phyloP scores from a whole-genome alignment of 768 basidiomycete species.

The Dioszegia aurantiaca region DNA sequence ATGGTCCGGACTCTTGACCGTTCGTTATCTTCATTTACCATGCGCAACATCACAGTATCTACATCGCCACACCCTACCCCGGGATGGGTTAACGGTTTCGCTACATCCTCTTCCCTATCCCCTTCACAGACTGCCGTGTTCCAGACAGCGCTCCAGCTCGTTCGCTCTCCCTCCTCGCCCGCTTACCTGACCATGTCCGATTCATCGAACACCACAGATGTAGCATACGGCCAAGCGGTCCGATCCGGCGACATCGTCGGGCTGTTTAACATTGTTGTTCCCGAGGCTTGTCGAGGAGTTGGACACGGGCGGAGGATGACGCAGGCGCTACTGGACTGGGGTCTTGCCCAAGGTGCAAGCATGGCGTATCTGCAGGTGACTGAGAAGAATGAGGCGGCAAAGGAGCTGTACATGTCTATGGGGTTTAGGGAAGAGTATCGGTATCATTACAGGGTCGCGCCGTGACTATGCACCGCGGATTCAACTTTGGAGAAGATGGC shows the following conservation, averaged over 20 bases:
- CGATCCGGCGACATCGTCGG: not conserved
- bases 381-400: not conserved
- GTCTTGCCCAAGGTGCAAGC: not conserved
- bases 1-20: not conserved
- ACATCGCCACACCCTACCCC: not conserved
- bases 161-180: not conserved
- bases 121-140: slow-evolving; percentile 1
- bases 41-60: too few species aligned
- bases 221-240: slow-evolving; percentile 4
- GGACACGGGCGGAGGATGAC: slow-evolving; percentile 4
- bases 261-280: slow-evolving; percentile 4
- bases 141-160: not conserved
- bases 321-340: slow-evolving; percentile 1
- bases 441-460: slow-evolving; percentile 2
- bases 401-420: not conserved
- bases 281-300: not conserved
- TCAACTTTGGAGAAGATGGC: not conserved
- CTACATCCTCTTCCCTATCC: slow-evolving; percentile 1
- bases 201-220: not conserved
- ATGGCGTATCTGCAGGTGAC: slow-evolving; percentile 10
- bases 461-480: not conserved
- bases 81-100: not conserved
- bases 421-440: slow-evolving; percentile 4
- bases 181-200: slow-evolving; percentile 5
- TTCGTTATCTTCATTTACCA: not conserved